Evolutionary conservation across 768 basidiomycete species (phyloP), one percentile per base, ranked within the genome.

Genomic region (Panaeolus cyanescens): DNA sequence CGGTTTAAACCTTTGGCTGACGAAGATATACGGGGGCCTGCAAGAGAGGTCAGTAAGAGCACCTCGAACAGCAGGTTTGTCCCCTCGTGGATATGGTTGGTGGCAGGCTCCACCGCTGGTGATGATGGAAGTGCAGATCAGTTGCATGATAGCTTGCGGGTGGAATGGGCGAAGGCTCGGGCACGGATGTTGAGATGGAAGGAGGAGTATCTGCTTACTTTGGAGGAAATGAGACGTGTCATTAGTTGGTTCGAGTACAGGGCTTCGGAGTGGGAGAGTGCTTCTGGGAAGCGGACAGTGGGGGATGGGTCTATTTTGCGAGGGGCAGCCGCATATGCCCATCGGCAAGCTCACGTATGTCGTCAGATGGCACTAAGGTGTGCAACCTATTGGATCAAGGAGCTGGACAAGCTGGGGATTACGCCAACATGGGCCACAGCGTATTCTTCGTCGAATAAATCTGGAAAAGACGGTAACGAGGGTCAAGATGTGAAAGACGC

Each of bases 51-150:
- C 7, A 55, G 33, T 13, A 31, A 55, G 17, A 37, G n/a, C 22
- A n/a, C 30, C 5, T 22, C 57, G 2, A 63, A 61, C 15, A 58
- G 62, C 2, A 50, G 56, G 0, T 59, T 34, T 32, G 62, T 59
- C n/a, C 57, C 54, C 2, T 72, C 67, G 0, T 74, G 71, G 72
- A 73, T 73, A 3, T 72, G 72, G 71, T 13, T 62, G 0, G 59
- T 66, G 6, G n/a, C 20, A 1, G 22, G 25, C 2, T 9, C 15
- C 17, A 36, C 15, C 7, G 19, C 28, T 0, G 17, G 20, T 12
- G 28, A 56, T 3, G 56, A 61, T 0, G 36, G 36, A n/a, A n/a
- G n/a, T 37, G 62, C 63, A 30, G 62, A 56, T 1, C 60, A 66
- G 28, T 59, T 66, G 31, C 25, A 62, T 40, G 62, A 65, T 0